Conservation (phyloP, 2,329 filamentous ascomycete genomes). For the Botrytis porri region DNA sequence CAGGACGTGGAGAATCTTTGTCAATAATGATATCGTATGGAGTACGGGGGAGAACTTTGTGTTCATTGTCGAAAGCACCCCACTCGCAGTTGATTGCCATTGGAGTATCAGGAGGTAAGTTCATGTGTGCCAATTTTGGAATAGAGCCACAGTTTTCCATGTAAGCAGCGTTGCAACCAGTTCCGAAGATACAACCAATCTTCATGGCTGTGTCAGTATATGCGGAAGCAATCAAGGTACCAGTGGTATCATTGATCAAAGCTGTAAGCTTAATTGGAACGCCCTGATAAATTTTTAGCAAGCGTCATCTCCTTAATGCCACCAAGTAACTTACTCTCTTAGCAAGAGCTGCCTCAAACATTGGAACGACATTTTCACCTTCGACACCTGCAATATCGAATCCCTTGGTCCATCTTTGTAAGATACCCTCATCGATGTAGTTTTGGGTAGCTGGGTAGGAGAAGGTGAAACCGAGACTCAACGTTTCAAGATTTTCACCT, state of each 20-base stretch:
- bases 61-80: slow-evolving; percentile 94
- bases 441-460: slow-evolving; percentile 92
- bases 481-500: slow-evolving; percentile 58
- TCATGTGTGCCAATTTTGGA: slow-evolving; percentile 89
- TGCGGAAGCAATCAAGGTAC: slow-evolving; percentile 90
- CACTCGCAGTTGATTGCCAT: slow-evolving; percentile 99
- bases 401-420: slow-evolving; percentile 96
- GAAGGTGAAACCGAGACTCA: slow-evolving; percentile 92
- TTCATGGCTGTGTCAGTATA: slow-evolving; percentile 94
- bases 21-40: slow-evolving; percentile 86
- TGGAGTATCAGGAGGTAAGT: slow-evolving; percentile 75
- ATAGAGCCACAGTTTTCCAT: slow-evolving; percentile 92
- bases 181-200: slow-evolving; percentile 98
- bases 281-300: slow-evolving; percentile 51
- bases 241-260: slow-evolving; percentile 96
- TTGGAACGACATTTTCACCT: slow-evolving; percentile 83
- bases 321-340: slow-evolving; percentile 53
- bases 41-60: slow-evolving; percentile 80
- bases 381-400: slow-evolving; percentile 93
- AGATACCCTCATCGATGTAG: slow-evolving; percentile 86
- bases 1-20: slow-evolving; percentile 85
- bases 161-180: slow-evolving; percentile 96
- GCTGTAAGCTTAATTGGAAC: slow-evolving; percentile 91
- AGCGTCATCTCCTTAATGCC: background rate
- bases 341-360: slow-evolving; percentile 75